Evolutionary conservation across 2,329 filamentous ascomycete genomes (phyloP), one percentile per base, ranked within the genome.

Genomic region (Colletotrichum sp.): DNA sequence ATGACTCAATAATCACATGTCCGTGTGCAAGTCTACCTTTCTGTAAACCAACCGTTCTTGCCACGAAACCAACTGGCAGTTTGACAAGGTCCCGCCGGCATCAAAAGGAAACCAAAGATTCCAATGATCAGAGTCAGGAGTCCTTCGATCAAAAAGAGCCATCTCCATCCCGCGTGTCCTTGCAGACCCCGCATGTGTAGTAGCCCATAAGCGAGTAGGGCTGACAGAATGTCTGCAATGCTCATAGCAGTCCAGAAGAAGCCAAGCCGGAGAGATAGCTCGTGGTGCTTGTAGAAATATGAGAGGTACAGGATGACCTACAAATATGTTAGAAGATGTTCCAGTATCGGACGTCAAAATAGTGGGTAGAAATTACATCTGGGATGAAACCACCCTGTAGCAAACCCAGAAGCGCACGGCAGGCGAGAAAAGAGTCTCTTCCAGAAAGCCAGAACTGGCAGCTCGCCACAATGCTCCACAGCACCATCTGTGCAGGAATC

Each of bases 31-130:
- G 5, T 2, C 1, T 44, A 82, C 81, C 81, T 88, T 60, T 92
- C 89, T 5, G 80, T 89, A 80, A 93, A 93, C 92, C 92, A 93
- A 0, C 90, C 88, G 3, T 89, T 87, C 30, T 86, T 86, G 5
- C 89, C 87, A 4, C 87, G 85, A 77, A 91, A 90, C 88, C 88
- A 90, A 71, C 86, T 88, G 18, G 86, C 85, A 0, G 90, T 92
- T 77, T 92, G 87, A 5, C 85, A 86, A 1, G 88, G 87, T 0
- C 86, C 86, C 0, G 87, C 84, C 0, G 91, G 90, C 88, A 93
- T 91, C 26, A 91, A 84, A 13, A 89, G 86, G 78, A 87, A 91
- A 0, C 90, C 87, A 12, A 89, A 80, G 1, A 92, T 66, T 3
- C 91, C 91, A 28, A 93, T 85, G 4, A 86, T 62, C 1, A 87